A percentile compares a stretch with the other conserved stretches of the same genome.
These are phyloP conservation scores for Mycena galopus DNA, from an alignment of 768 basidiomycete species.

Conservation along the genomic window DNA sequence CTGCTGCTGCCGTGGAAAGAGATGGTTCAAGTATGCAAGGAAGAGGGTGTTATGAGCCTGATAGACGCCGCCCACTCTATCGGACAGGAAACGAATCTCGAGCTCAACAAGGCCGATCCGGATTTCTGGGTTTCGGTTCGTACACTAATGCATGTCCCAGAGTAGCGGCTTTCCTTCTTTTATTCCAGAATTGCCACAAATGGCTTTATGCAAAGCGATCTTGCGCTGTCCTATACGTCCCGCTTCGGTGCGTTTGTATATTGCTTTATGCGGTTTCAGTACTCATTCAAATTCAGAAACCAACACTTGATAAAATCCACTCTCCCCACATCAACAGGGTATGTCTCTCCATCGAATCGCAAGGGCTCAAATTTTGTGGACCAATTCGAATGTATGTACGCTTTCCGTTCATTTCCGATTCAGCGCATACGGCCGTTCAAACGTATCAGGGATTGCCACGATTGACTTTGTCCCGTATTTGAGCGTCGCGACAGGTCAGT, in stretches of 20 bases:
- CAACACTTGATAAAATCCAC: conserved; percentile 72
- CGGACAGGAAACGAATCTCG: conserved; percentile 78
- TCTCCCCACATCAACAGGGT: conserved; percentile 68
- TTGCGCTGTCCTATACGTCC: conserved; percentile 81
- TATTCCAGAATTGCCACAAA: conserved; percentile 81
- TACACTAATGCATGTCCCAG: conserved; percentile 3
- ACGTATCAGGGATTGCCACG: conserved; percentile 66
- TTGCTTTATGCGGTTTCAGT: background rate
- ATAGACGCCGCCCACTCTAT: conserved; percentile 88
- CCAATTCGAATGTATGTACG: conserved; percentile 56
- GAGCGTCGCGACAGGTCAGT: conserved; percentile 63
- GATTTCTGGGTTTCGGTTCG: conserved; percentile 87
- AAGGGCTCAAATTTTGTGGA: conserved; percentile 54
- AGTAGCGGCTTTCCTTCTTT: background rate
- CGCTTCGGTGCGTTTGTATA: conserved; percentile 54
- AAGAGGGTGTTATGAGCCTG: conserved; percentile 74
- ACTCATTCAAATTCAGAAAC: conserved; percentile 56
- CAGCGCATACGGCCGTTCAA: background rate
- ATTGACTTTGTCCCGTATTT: conserved; percentile 64
- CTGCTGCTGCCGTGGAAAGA: conserved; percentile 82
- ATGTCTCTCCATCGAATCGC: conserved; percentile 58
- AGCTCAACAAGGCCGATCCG: conserved; percentile 67
- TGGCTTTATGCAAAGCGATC: conserved; percentile 83
- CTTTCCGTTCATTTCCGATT: background rate
- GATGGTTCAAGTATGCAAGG: conserved; percentile 73